A percentile compares a stretch with the other conserved stretches of the same genome.
phyloP scores from a whole-genome alignment of 345 rosid species.

The Gossypium rotundifolium region DNA sequence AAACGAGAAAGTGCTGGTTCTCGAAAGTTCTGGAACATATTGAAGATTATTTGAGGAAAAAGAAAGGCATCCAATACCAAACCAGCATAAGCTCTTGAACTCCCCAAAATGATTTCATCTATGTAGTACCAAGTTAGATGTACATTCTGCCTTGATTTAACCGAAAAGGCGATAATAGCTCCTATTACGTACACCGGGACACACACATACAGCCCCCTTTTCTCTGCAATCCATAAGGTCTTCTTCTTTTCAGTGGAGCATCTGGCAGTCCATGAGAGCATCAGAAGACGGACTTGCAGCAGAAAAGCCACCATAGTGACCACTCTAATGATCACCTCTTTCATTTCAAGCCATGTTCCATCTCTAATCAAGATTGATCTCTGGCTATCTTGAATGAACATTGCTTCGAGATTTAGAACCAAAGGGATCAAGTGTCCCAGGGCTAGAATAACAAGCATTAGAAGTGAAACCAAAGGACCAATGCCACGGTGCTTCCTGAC shows the following conservation, averaged over 20 bases:
- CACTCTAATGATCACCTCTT: constrained; percentile 40
- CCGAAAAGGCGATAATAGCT: constrained; percentile 23
- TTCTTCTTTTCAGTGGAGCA: constrained; percentile 8
- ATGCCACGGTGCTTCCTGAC: constrained; percentile 30
- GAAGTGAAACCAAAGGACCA: constrained; percentile 37
- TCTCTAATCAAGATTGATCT: constrained; percentile 23
- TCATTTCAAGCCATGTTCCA: constrained; percentile 29
- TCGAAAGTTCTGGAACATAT: constrained; percentile 29
- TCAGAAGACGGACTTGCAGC: constrained; percentile 38
- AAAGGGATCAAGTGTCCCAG: constrained; percentile 40
- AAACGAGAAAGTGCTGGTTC: constrained; percentile 28
- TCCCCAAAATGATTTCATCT: background rate
- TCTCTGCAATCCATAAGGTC: constrained; percentile 36
- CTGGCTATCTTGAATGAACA: constrained; percentile 16
- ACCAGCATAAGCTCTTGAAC: constrained; percentile 35
- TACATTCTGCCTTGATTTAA: constrained; percentile 10
- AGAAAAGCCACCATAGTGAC: constrained; percentile 45
- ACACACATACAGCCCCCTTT: constrained; percentile 23
- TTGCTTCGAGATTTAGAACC: constrained; percentile 39
- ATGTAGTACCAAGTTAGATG: constrained; percentile 12
- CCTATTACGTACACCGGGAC: constrained; percentile 29
- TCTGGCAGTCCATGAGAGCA: constrained; percentile 27
- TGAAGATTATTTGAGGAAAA: constrained; percentile 47
- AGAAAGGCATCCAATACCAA: constrained; percentile 45
- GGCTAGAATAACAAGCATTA: constrained; percentile 43